Evolutionary conservation across 2,329 filamentous ascomycete species (phyloP), one percentile per base, ranked within the genome.

Genomic region (Xylariales sp.): DNA sequence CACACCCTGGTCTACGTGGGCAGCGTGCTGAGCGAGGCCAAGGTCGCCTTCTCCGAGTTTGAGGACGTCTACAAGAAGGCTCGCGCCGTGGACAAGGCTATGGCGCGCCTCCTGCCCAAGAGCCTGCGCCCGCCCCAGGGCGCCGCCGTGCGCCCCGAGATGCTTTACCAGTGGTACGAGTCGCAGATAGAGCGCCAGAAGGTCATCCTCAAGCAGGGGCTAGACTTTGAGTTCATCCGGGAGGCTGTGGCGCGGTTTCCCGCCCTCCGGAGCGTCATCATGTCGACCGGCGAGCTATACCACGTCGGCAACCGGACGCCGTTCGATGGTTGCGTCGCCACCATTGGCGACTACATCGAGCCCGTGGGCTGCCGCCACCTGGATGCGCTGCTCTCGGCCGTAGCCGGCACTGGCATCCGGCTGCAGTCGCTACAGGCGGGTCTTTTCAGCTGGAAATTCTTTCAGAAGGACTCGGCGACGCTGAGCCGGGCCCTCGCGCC

Each of bases 391-490:
- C 45, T 57, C 24, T 18, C 37, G 13, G 52, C 53, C 19, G 41
- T 50, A 16, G 48, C 38, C 20, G 38, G 41, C 13, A 33, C 40
- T 4, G 38, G 41, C 7, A 46, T 45, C 35, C 38, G 35, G 13
- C 24, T 54, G 28, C 44, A 35, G 16, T 45, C 24, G 7, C 40
- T 57, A 14, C 42, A 40, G 5, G 51, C 46, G 2, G 49, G 46
- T 12, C 17, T 21, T 2, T 29, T 56, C 15, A 46, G 45, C 32
- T 57, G 53, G 52, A 23, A 37, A 24, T 54, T 53, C 35, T 55
- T 56, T 33, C 35, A 49, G 19, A 39, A 40, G 30, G 40, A 38
- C 15, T 37, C 45, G 23, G 24, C 28, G 13, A 37, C 43, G 8
- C 43, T 53, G 13, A 20, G 31, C n/a, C 38, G 40, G 15, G 41